phyloP scores from a whole-genome alignment of 768 basidiomycete species.

The Boletales sp. region DNA sequence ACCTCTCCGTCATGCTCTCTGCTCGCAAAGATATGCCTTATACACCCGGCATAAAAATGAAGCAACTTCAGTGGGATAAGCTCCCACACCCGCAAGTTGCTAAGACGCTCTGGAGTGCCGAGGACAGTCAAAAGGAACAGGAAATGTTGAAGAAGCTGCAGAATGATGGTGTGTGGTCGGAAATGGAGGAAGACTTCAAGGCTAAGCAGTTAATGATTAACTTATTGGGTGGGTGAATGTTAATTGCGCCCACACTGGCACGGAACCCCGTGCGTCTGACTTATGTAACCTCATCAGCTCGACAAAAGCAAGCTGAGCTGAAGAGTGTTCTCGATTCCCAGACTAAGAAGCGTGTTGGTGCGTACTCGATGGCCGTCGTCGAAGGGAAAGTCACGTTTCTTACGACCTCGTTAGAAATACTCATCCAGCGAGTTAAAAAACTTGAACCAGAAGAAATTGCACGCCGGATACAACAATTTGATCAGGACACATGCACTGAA shows the following conservation, averaged over 20 bases:
- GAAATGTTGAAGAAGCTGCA: slow-evolving; percentile 83
- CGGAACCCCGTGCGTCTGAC: slow-evolving; percentile 5
- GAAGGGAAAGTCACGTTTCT: neutral
- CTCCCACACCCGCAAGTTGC: slow-evolving; percentile 83
- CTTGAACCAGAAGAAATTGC: slow-evolving; percentile 86
- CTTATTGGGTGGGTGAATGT: slow-evolving; percentile 59
- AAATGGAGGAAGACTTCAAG: slow-evolving; percentile 98
- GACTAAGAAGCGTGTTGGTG: slow-evolving; percentile 92
- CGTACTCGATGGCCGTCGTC: slow-evolving; percentile 29
- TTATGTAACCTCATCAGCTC: slow-evolving; percentile 41
- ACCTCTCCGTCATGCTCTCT: slow-evolving; percentile 51
- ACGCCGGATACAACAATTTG: slow-evolving; percentile 79
- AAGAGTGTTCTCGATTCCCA: slow-evolving; percentile 88
- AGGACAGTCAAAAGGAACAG: slow-evolving; percentile 59
- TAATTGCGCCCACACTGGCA: too few species aligned
- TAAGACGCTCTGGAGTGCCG: slow-evolving; percentile 83
- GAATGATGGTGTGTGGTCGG: slow-evolving; percentile 83
- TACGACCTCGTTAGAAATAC: slow-evolving; percentile 60
- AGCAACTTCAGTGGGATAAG: slow-evolving; percentile 98
- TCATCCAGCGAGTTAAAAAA: slow-evolving; percentile 83
- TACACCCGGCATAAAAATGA: slow-evolving; percentile 89
- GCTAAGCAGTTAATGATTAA: slow-evolving; percentile 93
- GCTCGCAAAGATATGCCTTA: slow-evolving; percentile 83
- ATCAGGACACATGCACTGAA: slow-evolving; percentile 82
- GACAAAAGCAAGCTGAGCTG: slow-evolving; percentile 83